Base-by-base conservation (phyloP, 768 basidiomycete species). In the Tulasnella calospora region DNA sequence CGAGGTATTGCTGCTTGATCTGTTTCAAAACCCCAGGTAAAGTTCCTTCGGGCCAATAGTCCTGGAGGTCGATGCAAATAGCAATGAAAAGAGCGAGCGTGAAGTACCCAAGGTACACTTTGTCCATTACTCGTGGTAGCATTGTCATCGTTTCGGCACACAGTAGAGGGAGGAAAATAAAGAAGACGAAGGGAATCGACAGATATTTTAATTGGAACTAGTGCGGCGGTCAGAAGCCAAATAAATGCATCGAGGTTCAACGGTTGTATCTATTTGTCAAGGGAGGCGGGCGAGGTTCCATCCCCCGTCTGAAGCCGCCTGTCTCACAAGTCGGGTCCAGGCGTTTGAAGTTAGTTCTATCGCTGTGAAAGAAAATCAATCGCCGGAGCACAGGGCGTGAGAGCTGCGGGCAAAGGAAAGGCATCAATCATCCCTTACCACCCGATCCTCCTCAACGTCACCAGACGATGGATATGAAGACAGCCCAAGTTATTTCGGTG, bases 51-150 rank as follows among this genome's bases (percentile, higher is more conserved):
- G 71, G 71, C 71, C 71, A 73, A 40, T 41, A 73, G 71, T 73
- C 71, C 46, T 73, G 71, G 6, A 41, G 38, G 46, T 73, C 71
- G 21, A 73, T 47, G 36, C 6, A 73, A 27, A 47, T 73, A 7
- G n/a, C 36, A 21, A 73, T n/a, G 12, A 73, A 41, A 13, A 73
- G 46, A 15, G 30, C 71, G 27, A 73, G 23, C 5, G 71, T 41
- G 71, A 73, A 73, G 71, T 73, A 73, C 40, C 23, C 30, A 13
- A 73, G 40, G 46, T 73, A 73, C 46, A 47, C 71, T 27, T 73
- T 73, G 46, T 73, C 71, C 9, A 73, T 3, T 6, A 17, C n/a
- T 13, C 71, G 71, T 12, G 71, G 46, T 35, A 73, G 38, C 40
- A 47, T 47, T 27, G 71, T 19, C 38, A 73, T 73, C n/a, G 46